Base-by-base conservation (phyloP, 2,329 filamentous ascomycete species). In the Xylariomycetidae sp. region DNA sequence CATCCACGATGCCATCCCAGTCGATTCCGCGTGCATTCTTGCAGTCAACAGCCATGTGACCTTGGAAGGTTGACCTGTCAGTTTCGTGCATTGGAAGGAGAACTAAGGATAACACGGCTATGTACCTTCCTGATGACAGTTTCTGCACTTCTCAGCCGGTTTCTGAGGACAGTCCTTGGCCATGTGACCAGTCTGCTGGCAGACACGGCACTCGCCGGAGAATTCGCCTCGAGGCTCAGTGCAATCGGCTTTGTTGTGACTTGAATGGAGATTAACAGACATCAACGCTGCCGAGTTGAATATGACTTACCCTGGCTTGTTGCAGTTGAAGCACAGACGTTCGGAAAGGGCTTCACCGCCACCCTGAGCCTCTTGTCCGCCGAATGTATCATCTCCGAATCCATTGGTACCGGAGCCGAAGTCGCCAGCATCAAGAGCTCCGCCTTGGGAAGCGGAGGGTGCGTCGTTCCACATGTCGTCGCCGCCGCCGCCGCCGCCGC, bases 191-290 rank as follows among this genome's bases (percentile, higher is more conserved):
- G 64, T 53, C 37, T 69, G 48, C 12, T 65, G 59, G 45, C 75
- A 80, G 38, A 55, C 10, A 29, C 63, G 66, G 54, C 75, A 80
- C 13, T 59, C 65, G 4, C 74, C 76, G 30, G 64, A 48, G 33
- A 58, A 57, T 42, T 57, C 53, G 14, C 40, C 46, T 27, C 41
- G 49, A 25, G 46, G 53, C 29, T 46, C 53, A 34, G 45, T 49
- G 48, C 80, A 83, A 6, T 83, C 78, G 2, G 67, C 59, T 57
- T 79, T 82, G 57, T 66, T 75, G 64, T 84, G 80, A 11, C 78
- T 72, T 34, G 11, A 25, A 20, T 22, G 10, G 14, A 11, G 31
- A 14, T 38, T 45, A 9, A 33, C 23, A 28, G 22, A 23, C 15
- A 26, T 33, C 20, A 33, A 18, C 7, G 6, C 19, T 31, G 16